Base-by-base conservation (phyloP, 371 early-diverging fungal species). In the Chytridiales sp. region DNA sequence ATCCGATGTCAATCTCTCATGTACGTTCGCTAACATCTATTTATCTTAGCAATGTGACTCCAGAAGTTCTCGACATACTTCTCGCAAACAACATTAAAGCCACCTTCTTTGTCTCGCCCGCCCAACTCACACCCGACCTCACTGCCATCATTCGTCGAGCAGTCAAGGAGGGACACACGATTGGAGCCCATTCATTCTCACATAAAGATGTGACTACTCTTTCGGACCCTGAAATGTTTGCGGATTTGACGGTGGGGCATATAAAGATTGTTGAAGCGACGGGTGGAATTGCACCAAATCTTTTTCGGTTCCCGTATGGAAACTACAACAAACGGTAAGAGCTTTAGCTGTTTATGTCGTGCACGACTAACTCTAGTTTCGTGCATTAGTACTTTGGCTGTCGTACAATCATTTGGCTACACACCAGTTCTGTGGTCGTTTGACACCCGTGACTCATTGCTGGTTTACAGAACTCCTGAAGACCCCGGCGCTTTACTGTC, bases 271-370 rank as follows among this genome's bases (percentile, higher is more conserved):
- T 22, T 9, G 9, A 9, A 8, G 44, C 44, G 21, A 44, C 44
- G 9, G n/a, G n/a, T n/a, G 44, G 44, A 8, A 22, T 21, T 8
- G 22, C 9, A 22, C 44, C 44, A 8, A 21, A 15, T 9, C 22
- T 44, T 9, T 44, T 44, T 21, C 9, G 44, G 44, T 21, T 22
- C 8, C 44, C 44, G 17, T 44, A 44, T 44, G 44, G 44, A 9
- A 44, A 44, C 44, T 44, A 44, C 44, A 44, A 44, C 22, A 44
- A 44, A 22, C 9, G n/a, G n/a, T n/a, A n/a, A n/a, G 44, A 9
- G 21, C 44, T 8, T 15, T 44, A 22, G 44, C 44, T 44, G 44
- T 44, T 44, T 9, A 9, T 9, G 17, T 8, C 44, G 9, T 44
- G 22, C 9, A 15, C 17, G 8, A 9, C 44, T 9, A 22, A 44